Conservation (phyloP, 768 basidiomycete genomes). For the Phylloporus scabripes region DNA sequence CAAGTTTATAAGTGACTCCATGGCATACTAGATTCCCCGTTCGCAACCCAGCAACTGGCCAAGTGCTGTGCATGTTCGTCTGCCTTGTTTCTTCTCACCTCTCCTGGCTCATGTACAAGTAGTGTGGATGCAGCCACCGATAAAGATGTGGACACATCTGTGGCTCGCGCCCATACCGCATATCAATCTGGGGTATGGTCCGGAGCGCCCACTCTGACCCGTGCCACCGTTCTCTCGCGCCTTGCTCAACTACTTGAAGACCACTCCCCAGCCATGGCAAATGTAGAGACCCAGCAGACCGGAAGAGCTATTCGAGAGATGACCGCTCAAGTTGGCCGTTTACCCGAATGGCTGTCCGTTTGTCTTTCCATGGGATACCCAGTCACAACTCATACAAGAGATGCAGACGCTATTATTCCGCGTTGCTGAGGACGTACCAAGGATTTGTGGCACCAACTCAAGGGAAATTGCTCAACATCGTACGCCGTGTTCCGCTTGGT, state of each 20-base stretch:
- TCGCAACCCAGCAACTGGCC: conserved; percentile 64
- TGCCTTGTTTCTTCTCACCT: background rate
- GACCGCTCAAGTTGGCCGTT: conserved; percentile 66
- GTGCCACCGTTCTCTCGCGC: conserved; percentile 59
- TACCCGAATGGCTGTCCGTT: conserved; percentile 84
- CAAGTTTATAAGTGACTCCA: background rate
- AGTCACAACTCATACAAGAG: conserved; percentile 1
- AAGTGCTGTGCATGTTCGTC: conserved; percentile 52
- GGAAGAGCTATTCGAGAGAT: conserved; percentile 82
- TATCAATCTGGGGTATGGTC: conserved; percentile 76
- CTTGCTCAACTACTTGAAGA: conserved; percentile 60
- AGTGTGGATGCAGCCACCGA: conserved; percentile 54
- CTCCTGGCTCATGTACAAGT: background rate
- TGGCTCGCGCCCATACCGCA: conserved; percentile 49
- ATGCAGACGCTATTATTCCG: conserved; percentile 69
- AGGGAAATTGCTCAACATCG: conserved; percentile 73
- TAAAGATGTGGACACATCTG: conserved; percentile 46
- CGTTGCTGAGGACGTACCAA: conserved; percentile 65
- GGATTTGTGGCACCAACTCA: conserved; percentile 71
- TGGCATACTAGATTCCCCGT: conserved; percentile 44
- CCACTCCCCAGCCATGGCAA: conserved; percentile 52
- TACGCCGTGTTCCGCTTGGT: conserved; percentile 74
- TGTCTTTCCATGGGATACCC: background rate
- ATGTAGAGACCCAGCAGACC: conserved; percentile 69
- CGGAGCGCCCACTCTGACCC: conserved; percentile 46